These are phyloP conservation scores for Meredithiella fracta DNA, from an alignment of 2,329 filamentous ascomycete species.

Conservation along the genomic window DNA sequence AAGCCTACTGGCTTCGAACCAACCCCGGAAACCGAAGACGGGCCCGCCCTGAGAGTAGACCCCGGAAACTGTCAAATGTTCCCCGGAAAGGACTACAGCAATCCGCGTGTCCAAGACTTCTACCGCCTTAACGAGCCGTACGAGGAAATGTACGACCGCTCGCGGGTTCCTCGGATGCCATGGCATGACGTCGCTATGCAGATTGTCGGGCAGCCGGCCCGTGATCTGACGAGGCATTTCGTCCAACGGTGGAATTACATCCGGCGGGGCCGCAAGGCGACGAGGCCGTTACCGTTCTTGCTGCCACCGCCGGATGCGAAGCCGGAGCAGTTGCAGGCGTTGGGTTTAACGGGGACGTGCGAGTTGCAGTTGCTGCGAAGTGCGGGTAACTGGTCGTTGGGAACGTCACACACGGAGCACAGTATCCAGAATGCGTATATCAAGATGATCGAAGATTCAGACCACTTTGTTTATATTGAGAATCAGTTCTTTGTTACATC, in stretches of 20 bases:
- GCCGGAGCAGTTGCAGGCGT: conserved; percentile 64
- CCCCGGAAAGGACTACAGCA: conserved; percentile 97
- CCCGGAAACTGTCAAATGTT: conserved; percentile 90
- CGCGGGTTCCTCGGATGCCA: conserved; percentile 79
- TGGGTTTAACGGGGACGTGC: conserved; percentile 84
- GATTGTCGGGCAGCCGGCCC: conserved; percentile 84
- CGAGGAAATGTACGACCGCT: conserved; percentile 96
- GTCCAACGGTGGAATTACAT: conserved; percentile 98
- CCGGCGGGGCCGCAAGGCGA: conserved; percentile 79
- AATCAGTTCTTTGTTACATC: conserved; percentile 98
- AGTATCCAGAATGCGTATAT: conserved; percentile 94
- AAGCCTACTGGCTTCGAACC: conserved; percentile 88
- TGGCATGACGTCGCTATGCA: conserved; percentile 99
- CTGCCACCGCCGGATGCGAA: conserved; percentile 88
- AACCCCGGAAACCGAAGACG: conserved; percentile 31
- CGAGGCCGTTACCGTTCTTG: conserved; percentile 80
- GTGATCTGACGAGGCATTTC: conserved; percentile 88
- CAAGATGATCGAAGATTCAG: conserved; percentile 84
- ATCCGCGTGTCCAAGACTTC: conserved; percentile 89
- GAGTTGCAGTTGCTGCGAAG: conserved; percentile 93
- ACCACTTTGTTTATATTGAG: conserved; percentile 97
- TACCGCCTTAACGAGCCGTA: conserved; percentile 86
- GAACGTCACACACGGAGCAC: conserved; percentile 72
- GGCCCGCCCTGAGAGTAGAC: conserved; percentile 46
- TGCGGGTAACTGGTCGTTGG: conserved; percentile 79